These are phyloP conservation scores for Eucalyptus cloeziana DNA, from an alignment of 345 rosid species.

Conservation along the genomic window DNA sequence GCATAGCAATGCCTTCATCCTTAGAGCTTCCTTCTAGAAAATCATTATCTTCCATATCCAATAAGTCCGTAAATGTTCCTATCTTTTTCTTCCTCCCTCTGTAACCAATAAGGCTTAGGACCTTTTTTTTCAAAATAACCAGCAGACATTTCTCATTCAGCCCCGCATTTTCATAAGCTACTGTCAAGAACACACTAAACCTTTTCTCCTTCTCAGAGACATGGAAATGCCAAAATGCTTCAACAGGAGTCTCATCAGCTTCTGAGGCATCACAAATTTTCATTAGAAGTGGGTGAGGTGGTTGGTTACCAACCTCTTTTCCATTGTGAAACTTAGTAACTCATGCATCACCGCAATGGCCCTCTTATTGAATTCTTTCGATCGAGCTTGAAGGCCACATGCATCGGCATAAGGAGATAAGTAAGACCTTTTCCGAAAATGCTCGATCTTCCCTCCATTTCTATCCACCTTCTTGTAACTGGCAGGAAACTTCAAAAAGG, in stretches of 20 bases:
- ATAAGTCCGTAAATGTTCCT: conserved; percentile 30
- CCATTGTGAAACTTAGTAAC: conserved; percentile 63
- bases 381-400: conserved; percentile 53
- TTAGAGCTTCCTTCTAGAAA: conserved; percentile 16
- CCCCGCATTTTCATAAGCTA: conserved; percentile 57
- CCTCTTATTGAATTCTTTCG: conserved; percentile 73
- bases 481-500: conserved; percentile 56
- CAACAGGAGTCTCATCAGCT: conserved; percentile 77
- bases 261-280: conserved; percentile 81
- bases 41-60: conserved; percentile 35
- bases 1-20: conserved; percentile 10
- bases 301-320: conserved; percentile 86
- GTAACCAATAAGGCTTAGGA: conserved; percentile 38
- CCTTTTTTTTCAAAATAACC: conserved; percentile 66
- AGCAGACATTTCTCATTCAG: conserved; percentile 49
- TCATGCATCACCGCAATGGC: conserved; percentile 82
- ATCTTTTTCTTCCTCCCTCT: conserved; percentile 53
- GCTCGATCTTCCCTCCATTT: conserved; percentile 42
- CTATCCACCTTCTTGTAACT: conserved; percentile 61
- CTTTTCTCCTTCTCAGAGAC: conserved; percentile 90
- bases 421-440: conserved; percentile 60
- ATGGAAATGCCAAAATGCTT: conserved; percentile 78
- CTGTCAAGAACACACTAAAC: conserved; percentile 72
- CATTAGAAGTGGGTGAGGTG: conserved; percentile 68
- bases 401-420: conserved; percentile 77